A percentile compares a stretch with the other conserved stretches of the same genome.
Conservation (phyloP, 1,139 yeast species). For the Saccharomyces hybrid region DNA sequence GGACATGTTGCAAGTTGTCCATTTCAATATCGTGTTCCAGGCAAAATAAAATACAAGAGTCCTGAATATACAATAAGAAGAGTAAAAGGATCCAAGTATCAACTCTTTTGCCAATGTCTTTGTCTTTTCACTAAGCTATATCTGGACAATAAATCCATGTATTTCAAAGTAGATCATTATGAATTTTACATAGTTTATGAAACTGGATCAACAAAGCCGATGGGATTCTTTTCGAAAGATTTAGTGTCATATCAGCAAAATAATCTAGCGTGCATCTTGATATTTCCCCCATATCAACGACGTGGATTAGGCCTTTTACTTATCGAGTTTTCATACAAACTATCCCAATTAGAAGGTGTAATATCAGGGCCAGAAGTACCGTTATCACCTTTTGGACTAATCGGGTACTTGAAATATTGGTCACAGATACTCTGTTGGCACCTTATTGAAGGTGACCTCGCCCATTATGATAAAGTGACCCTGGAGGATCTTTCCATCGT, state of each 20-base stretch:
- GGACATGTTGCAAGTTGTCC: constrained; percentile 45
- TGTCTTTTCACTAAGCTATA: constrained; percentile 81
- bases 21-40: constrained; percentile 43
- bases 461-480: constrained; percentile 32
- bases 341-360: constrained; percentile 50
- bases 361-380: constrained; percentile 91
- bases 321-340: constrained; percentile 73
- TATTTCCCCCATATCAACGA: constrained; percentile 88
- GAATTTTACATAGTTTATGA: constrained; percentile 73
- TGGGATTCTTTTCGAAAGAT: constrained; percentile 93
- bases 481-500: constrained; percentile 45
- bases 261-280: constrained; percentile 82
- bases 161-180: constrained; percentile 68
- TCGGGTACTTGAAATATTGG: constrained; percentile 77
- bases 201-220: constrained; percentile 38
- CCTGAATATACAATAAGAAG: constrained; percentile 50
- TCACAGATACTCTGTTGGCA: constrained; percentile 41
- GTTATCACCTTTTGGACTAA: constrained; percentile 68
- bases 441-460: constrained; percentile 35
- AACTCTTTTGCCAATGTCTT: constrained; percentile 70
- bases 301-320: constrained; percentile 67
- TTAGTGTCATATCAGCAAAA: constrained; percentile 74
- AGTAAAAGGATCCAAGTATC: constrained; percentile 55
- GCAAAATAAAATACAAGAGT: constrained; percentile 62
- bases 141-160: constrained; percentile 85